These are phyloP conservation scores for Ceratocystis harringtonii DNA, from an alignment of 2,329 filamentous ascomycete genomes.

Conservation along the genomic window DNA sequence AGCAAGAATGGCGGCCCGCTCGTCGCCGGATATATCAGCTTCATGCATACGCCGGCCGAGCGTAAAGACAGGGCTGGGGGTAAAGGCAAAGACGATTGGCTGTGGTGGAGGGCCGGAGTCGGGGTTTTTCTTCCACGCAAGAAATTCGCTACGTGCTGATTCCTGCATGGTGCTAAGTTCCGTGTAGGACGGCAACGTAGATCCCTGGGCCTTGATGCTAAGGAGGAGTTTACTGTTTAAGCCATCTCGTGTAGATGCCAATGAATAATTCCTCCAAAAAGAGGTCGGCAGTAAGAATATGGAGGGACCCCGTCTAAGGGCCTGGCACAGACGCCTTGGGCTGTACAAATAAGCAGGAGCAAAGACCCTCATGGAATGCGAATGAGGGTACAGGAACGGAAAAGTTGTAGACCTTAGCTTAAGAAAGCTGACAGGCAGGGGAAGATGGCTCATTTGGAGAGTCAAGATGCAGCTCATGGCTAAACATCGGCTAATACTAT, in stretches of 20 bases:
- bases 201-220: not conserved
- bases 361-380: not conserved
- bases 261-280: not conserved
- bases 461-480: not conserved
- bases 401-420: too few species aligned
- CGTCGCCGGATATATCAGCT: slow-evolving; percentile 31
- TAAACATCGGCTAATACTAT: not conserved
- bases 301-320: too few species aligned
- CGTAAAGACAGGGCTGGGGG: slow-evolving; percentile 72
- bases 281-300: not conserved
- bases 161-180: slow-evolving; percentile 19
- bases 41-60: slow-evolving; percentile 64
- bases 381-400: not conserved
- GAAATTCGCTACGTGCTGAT: slow-evolving; percentile 23
- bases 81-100: slow-evolving; percentile 68
- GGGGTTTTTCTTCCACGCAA: slow-evolving; percentile 25
- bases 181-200: not conserved
- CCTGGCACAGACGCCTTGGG: not conserved
- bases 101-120: slow-evolving; percentile 28
- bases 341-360: not conserved
- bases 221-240: not conserved
- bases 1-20: slow-evolving; percentile 33
- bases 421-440: too few species aligned
- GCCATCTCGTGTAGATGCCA: not conserved
- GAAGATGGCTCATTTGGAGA: not conserved